Conservation (phyloP, 2,329 filamentous ascomycete genomes). For the Xylariaceae sp. region DNA sequence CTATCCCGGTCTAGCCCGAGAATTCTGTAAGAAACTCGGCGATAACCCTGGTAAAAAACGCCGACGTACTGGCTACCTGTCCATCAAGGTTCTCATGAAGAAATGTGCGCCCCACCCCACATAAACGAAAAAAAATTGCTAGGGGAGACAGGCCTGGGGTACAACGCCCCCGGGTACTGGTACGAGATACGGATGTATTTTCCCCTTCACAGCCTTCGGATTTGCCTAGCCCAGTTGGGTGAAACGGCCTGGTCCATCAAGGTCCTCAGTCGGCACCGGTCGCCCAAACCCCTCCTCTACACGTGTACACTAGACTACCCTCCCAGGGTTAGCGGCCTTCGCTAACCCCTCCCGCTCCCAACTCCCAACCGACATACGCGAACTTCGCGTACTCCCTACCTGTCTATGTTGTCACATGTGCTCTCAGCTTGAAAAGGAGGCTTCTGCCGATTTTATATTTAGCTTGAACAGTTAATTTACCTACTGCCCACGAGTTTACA, state of each 20-base stretch:
- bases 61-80: constrained; percentile 3
- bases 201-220: neutral
- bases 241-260: neutral
- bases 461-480: too few species aligned
- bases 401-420: neutral
- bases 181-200: neutral
- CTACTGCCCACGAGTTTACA: too few species aligned
- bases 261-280: neutral
- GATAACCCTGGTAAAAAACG: neutral
- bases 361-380: neutral
- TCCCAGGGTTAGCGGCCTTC: neutral
- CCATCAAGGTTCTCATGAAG: constrained; percentile 29
- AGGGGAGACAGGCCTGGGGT: neutral
- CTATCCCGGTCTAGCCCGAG: neutral
- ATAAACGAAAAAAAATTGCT: neutral
- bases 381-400: neutral
- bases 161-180: neutral
- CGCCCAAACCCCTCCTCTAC: neutral
- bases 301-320: neutral
- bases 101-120: neutral
- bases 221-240: neutral
- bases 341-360: neutral
- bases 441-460: neutral
- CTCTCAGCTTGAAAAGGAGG: neutral
- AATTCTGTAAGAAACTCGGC: neutral